phyloP scores from a whole-genome alignment of 768 basidiomycete species.

The Leccinum pellstonianum region DNA sequence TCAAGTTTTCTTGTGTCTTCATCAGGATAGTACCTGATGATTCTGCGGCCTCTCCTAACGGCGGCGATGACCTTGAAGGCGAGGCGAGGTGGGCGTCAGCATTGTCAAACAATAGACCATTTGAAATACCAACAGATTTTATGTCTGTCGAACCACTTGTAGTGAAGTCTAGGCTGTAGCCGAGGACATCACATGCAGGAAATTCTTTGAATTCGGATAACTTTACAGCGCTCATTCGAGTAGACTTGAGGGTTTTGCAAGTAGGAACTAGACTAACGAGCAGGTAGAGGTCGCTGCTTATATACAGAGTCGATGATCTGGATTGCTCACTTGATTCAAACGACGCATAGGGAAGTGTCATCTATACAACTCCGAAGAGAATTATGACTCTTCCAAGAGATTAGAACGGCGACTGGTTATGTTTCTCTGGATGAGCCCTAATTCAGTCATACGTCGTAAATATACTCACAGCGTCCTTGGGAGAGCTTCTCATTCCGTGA shows the following conservation, averaged over 20 bases:
- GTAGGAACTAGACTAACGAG: background rate
- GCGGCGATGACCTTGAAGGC: background rate
- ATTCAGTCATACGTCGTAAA: background rate
- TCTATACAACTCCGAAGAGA: background rate
- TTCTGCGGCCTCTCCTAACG: background rate
- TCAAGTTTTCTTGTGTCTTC: background rate
- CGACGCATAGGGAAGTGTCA: background rate
- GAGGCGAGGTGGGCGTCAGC: background rate
- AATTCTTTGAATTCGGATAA: slow-evolving; percentile 2
- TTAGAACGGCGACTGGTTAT: background rate
- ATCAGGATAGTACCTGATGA: background rate
- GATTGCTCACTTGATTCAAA: background rate
- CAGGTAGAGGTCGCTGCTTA: background rate
- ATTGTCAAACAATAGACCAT: background rate
- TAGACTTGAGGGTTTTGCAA: background rate
- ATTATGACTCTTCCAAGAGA: background rate
- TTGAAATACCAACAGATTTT: slow-evolving; percentile 1
- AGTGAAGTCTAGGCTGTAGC: slow-evolving; percentile 9
- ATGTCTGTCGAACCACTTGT: slow-evolving; percentile 1
- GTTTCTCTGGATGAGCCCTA: background rate
- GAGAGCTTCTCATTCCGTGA: background rate
- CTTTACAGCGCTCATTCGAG: background rate
- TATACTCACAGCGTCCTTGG: background rate
- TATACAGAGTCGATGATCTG: background rate
- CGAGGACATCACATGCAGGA: slow-evolving; percentile 4